A percentile compares a stretch with the other conserved stretches of the same genome.
phyloP scores from a whole-genome alignment of 2,329 filamentous ascomycete genomes.

The Paradendryphiella salina region DNA sequence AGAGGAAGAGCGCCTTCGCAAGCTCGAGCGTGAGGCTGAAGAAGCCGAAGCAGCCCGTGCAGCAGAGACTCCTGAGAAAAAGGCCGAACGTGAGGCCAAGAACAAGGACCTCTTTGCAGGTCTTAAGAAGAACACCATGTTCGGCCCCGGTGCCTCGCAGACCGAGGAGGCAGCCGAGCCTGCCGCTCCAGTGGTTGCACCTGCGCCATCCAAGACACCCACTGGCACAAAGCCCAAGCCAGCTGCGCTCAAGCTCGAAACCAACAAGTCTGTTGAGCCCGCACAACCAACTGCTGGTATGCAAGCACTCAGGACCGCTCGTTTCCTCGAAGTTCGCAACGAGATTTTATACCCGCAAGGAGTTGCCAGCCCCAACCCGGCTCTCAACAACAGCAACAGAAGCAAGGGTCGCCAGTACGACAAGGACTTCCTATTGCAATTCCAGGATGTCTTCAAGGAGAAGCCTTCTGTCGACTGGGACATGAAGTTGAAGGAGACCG shows the following conservation, averaged over 20 bases:
- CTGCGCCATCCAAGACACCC: slow-evolving; percentile 42
- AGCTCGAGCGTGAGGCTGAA: slow-evolving; percentile 55
- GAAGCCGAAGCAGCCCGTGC: slow-evolving; percentile 51
- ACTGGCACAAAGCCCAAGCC: slow-evolving; percentile 75
- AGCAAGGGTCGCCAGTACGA: slow-evolving; percentile 90
- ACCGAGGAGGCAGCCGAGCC: slow-evolving; percentile 52
- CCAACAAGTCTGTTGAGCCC: slow-evolving; percentile 83
- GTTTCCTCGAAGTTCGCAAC: slow-evolving; percentile 79
- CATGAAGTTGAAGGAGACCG: slow-evolving; percentile 77
- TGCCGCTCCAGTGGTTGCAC: slow-evolving; percentile 26
- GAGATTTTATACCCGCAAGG: slow-evolving; percentile 79
- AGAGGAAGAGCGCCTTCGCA: slow-evolving; percentile 58
- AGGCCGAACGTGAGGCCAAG: slow-evolving; percentile 46
- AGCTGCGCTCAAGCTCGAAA: slow-evolving; percentile 83
- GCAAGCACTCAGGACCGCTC: slow-evolving; percentile 87
- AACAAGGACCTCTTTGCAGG: slow-evolving; percentile 49
- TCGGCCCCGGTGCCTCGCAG: slow-evolving; percentile 51
- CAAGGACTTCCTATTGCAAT: slow-evolving; percentile 91
- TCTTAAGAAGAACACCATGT: slow-evolving; percentile 53
- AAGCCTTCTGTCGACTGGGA: slow-evolving; percentile 95
- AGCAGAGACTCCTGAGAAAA: slow-evolving; percentile 48
- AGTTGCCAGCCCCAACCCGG: slow-evolving; percentile 79
- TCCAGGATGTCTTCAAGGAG: slow-evolving; percentile 94
- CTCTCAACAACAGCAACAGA: slow-evolving; percentile 83
- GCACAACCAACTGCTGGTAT: slow-evolving; percentile 92